Evolutionary conservation across 768 basidiomycete genomes (phyloP).

Genomic region (Tylopilus vinaceipallidus): DNA sequence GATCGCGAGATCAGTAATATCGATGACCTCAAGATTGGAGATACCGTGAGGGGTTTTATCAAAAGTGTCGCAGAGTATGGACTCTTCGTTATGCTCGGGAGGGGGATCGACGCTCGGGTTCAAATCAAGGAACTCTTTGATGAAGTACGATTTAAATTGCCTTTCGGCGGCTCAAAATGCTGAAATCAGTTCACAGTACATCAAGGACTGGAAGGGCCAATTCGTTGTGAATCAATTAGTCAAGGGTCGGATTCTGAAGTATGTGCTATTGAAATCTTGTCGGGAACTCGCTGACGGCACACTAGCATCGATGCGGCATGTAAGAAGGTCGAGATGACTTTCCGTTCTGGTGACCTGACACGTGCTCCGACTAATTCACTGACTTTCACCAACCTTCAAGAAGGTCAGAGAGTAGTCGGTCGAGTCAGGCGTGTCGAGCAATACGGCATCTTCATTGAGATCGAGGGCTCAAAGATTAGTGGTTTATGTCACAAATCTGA

Average conservation of each 20-base stretch:
- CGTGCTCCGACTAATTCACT: slow-evolving; percentile 37
- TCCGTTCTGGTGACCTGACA: slow-evolving; percentile 64
- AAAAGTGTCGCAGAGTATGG: slow-evolving; percentile 87
- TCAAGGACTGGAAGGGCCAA: slow-evolving; percentile 91
- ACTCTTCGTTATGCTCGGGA: slow-evolving; percentile 83
- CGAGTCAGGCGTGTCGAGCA: slow-evolving; percentile 78
- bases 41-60: slow-evolving; percentile 83
- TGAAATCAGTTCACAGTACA: slow-evolving; percentile 52
- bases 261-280: slow-evolving; percentile 11
- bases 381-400: slow-evolving; percentile 55
- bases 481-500: slow-evolving; percentile 96
- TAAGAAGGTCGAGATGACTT: slow-evolving; percentile 88
- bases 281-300: slow-evolving; percentile 5
- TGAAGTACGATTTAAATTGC: slow-evolving; percentile 44
- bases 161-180: not conserved
- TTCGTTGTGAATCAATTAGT: slow-evolving; percentile 83
- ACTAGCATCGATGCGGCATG: slow-evolving; percentile 66
- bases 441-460: slow-evolving; percentile 91
- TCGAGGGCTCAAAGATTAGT: slow-evolving; percentile 78
- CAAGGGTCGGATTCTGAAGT: slow-evolving; percentile 82
- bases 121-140: slow-evolving; percentile 94
- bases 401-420: slow-evolving; percentile 81
- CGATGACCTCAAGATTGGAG: slow-evolving; percentile 65
- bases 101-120: slow-evolving; percentile 83
- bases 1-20: slow-evolving; percentile 69